These are phyloP conservation scores for Luvunga scandens DNA, from an alignment of 345 rosid species.

Conservation along the genomic window DNA sequence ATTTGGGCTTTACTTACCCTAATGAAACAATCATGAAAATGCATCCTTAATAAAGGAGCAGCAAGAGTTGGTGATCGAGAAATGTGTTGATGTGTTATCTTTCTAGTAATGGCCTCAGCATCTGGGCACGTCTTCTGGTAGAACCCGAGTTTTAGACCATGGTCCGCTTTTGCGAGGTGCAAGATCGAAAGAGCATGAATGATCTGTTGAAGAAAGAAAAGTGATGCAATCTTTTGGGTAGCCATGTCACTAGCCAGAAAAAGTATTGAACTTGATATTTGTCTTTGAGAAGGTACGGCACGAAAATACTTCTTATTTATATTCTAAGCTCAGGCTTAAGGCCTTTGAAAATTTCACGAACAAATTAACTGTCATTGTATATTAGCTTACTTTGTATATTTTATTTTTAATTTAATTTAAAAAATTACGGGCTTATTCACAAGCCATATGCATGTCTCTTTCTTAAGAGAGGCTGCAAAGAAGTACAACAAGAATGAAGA, in stretches of 20 bases:
- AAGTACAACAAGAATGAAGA: too few relatives aligned
- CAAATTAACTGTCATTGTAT: slow-evolving; percentile 19
- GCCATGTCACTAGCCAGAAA: slow-evolving; percentile 31
- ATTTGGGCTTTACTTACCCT: slow-evolving; percentile 26
- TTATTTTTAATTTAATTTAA: too few relatives aligned
- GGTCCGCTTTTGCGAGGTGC: slow-evolving; percentile 7
- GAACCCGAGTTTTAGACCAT: slow-evolving; percentile 28
- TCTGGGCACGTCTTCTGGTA: slow-evolving; percentile 39
- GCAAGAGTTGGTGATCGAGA: slow-evolving; percentile 44
- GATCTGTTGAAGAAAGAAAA: slow-evolving; percentile 25
- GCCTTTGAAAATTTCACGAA: slow-evolving; percentile 22
- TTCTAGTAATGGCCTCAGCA: slow-evolving; percentile 29
- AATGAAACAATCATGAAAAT: slow-evolving; percentile 58
- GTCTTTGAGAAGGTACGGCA: slow-evolving; percentile 2
- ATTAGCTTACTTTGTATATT: background rate
- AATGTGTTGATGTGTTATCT: slow-evolving; percentile 27
- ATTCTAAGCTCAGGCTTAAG: slow-evolving; percentile 22
- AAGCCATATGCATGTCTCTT: too few relatives aligned
- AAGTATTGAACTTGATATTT: background rate
- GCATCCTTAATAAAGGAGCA: slow-evolving; percentile 43
- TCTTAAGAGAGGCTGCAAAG: too few relatives aligned
- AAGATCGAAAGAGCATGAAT: slow-evolving; percentile 26
- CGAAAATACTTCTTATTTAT: slow-evolving; percentile 7
- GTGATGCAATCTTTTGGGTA: slow-evolving; percentile 30
- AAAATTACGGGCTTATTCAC: too few relatives aligned